Conservation (phyloP, 345 rosid species). For the Orychophragmus violaceus region DNA sequence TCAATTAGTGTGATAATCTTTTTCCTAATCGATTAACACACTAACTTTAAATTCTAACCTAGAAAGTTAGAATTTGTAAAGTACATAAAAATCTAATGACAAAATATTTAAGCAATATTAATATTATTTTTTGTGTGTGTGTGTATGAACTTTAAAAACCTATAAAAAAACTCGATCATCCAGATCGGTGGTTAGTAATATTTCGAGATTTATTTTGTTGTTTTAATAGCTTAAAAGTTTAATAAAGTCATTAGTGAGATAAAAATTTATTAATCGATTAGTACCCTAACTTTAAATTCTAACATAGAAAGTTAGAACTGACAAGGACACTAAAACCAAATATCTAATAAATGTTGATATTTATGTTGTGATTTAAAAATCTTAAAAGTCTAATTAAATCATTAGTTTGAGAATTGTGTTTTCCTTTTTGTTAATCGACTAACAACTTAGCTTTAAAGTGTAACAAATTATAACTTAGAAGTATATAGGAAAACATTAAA, state of each 20-base stretch:
- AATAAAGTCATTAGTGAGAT: not conserved
- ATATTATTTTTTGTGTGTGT: too few relatives aligned
- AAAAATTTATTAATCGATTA: not conserved
- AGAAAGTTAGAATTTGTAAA: not conserved
- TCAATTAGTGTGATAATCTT: not conserved
- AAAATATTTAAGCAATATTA: not conserved
- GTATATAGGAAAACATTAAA: too few relatives aligned
- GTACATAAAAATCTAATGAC: not conserved
- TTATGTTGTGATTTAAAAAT: not conserved
- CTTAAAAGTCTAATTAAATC: not conserved
- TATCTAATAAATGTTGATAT: not conserved
- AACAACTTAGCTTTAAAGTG: too few relatives aligned
- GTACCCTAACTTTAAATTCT: not conserved
- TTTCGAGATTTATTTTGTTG: not conserved
- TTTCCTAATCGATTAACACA: not conserved
- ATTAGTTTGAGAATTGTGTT: not conserved
- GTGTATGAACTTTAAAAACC: too few relatives aligned
- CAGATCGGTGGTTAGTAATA: too few relatives aligned
- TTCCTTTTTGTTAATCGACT: not conserved
- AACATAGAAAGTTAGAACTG: not conserved
- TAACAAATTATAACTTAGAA: too few relatives aligned
- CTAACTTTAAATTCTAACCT: not conserved
- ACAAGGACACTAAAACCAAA: not conserved
- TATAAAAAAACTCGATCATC: too few relatives aligned
- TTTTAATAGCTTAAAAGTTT: not conserved